Base-by-base conservation (phyloP, 352 stramenopile genomes). In the Globisporangium yorkense region DNA sequence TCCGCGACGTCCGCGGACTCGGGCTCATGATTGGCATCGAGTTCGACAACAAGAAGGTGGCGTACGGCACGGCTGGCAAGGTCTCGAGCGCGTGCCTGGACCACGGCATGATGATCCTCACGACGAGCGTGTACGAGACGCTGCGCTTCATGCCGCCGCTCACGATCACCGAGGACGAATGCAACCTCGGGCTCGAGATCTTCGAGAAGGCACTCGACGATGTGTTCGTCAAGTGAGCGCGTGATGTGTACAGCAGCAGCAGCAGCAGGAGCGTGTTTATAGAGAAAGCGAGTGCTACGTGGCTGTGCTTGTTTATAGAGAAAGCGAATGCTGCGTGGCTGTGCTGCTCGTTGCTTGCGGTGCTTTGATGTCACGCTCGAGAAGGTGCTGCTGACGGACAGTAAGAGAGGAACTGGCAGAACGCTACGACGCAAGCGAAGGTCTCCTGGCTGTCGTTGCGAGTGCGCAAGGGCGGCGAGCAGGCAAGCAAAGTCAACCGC, bases 1-100 rank as follows among this genome's bases (percentile, higher is more conserved):
- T 94, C 51, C 49, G 60, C 20, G 91, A 98, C 47, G 75, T 98
- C 10, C 87, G 94, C 59, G 94, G 92, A 12, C 68, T 96, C n/a
- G 94, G 94, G 10, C 66, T 97, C 50, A 98, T 98, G 91, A 74
- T 96, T 16, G 94, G 84, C 13, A 72, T 98, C 53, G 92, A 98
- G 68, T 97, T 98, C 51, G 77, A 95, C 63, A 49, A 66, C 15
- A 63, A 77, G 40, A 62, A 71, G n/a, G 62, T 67, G 10, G 62
- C 76, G 1, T 70, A 72, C 12, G 88, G 88, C 2, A 84, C 83
- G 31, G 89, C 89, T 18, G 76, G 54, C 52, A 80, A 80, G 50
- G 68, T 98, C 5, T 84, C 84, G 31, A 62, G 83, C 51, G 80
- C 84, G 9, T 97, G 89, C 68, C 63, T 97, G 46, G 68, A 89